A percentile compares a stretch with the other conserved stretches of the same genome.
Conservation (phyloP, 257 asterid species). For the Lavandula angustifolia region DNA sequence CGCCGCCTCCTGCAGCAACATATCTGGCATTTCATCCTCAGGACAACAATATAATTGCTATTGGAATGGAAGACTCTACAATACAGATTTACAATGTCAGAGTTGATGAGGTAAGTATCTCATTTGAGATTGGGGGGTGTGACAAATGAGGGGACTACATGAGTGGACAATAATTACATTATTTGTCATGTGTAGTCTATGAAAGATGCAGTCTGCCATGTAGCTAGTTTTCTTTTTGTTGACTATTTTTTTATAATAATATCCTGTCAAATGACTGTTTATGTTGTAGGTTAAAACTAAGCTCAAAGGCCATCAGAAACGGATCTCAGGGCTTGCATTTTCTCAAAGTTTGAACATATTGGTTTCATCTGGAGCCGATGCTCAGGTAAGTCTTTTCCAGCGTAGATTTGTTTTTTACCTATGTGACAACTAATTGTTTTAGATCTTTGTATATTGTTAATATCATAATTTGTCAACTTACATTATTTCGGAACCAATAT, state of each 20-base stretch:
- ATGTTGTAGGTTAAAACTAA: slow-evolving; percentile 72
- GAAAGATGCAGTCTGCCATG: background rate
- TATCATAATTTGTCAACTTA: slow-evolving; percentile 7
- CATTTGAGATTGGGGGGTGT: slow-evolving; percentile 2
- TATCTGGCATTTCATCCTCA: slow-evolving; percentile 96
- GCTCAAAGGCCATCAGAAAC: slow-evolving; percentile 96
- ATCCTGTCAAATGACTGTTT: slow-evolving; percentile 9
- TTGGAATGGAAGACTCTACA: slow-evolving; percentile 93
- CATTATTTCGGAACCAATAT: background rate
- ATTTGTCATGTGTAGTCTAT: background rate
- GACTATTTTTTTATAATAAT: background rate
- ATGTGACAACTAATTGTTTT: background rate
- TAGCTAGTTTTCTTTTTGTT: slow-evolving; percentile 16
- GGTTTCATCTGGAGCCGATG: slow-evolving; percentile 97
- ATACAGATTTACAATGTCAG: slow-evolving; percentile 90
- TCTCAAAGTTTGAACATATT: slow-evolving; percentile 84
- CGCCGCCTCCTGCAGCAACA: slow-evolving; percentile 97
- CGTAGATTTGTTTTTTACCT: background rate
- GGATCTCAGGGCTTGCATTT: slow-evolving; percentile 94
- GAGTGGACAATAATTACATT: slow-evolving; percentile 7
- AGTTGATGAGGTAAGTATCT: slow-evolving; percentile 79
- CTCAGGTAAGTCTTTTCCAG: slow-evolving; percentile 63
- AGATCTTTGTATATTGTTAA: background rate
- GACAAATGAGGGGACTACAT: background rate
- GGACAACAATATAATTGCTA: slow-evolving; percentile 88